These are phyloP conservation scores for Rhypophila decipiens DNA, from an alignment of 495 filamentous ascomycete species.

Conservation along the genomic window DNA sequence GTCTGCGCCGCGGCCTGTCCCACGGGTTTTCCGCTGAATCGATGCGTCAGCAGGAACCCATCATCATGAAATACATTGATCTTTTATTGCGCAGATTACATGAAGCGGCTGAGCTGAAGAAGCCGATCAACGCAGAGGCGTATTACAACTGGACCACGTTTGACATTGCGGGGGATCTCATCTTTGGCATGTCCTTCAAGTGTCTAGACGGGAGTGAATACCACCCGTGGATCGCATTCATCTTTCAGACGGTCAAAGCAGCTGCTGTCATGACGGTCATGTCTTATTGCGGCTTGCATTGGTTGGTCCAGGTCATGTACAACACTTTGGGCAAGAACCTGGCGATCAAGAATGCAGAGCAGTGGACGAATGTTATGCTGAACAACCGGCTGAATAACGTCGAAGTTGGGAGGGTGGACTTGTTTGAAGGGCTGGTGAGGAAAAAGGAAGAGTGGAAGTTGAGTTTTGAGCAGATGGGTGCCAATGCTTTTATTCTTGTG, in stretches of 20 bases:
- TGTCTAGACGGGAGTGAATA: constrained; percentile 30
- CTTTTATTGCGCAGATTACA: constrained; percentile 30
- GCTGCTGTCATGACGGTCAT: constrained; percentile 20
- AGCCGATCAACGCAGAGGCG: constrained; percentile 24
- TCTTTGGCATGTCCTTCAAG: constrained; percentile 48
- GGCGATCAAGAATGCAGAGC: not conserved
- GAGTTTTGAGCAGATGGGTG: constrained; percentile 2
- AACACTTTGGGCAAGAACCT: not conserved
- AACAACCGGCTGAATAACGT: not conserved
- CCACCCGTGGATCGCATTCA: constrained; percentile 29
- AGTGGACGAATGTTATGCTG: not conserved
- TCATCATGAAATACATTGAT: constrained; percentile 32
- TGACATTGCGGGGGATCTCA: constrained; percentile 51
- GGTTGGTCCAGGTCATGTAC: constrained; percentile 2
- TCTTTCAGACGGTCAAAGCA: constrained; percentile 20
- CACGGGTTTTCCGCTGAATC: constrained; percentile 44
- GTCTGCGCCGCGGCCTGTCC: constrained; percentile 36
- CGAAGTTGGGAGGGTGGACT: constrained; percentile 1
- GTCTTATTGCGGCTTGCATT: constrained; percentile 12
- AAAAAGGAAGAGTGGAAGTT: not conserved
- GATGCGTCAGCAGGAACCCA: constrained; percentile 31
- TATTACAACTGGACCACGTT: constrained; percentile 54
- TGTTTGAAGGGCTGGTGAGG: constrained; percentile 3
- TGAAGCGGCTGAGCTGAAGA: constrained; percentile 15
- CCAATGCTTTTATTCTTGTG: constrained; percentile 10